Base-by-base conservation (phyloP, 2,329 filamentous ascomycete species). In the Colletotrichum destructivum region DNA sequence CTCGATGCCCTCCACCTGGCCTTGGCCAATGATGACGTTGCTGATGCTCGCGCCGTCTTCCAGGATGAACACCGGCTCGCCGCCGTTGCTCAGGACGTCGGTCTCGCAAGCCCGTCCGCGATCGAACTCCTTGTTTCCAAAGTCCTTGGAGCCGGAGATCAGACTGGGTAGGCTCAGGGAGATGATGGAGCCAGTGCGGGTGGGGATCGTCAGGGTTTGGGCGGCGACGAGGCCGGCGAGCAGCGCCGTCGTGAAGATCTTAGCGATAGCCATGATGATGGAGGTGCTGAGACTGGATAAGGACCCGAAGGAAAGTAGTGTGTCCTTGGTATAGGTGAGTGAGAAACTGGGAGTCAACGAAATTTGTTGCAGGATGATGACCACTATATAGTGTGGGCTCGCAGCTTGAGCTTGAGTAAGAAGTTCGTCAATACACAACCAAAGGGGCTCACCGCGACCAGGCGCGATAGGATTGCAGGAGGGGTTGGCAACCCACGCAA, bases 11-110 rank as follows among this genome's bases (percentile, higher is more conserved):
- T 87, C 86, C 44, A 83, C 81, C 72, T 87, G 81, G 70, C 84
- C 82, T n/a, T 81, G 81, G 26, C 87, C 86, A 65, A 88, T 88
- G 76, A 88, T 87, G 76, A 86, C 86, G 75, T 88, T 88, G 74
- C 82, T 84, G 35, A 88, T 78, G 35, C 82, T 86, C 38, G 83
- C 87, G 40, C 87, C 87, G 62, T 83, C 80, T 76, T 84, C 81
- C 62, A 89, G 80, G 72, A 86, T 81, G 82, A 89, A 89, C 77
- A 89, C 86, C 55, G 87, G 84, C 63, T 74, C 75, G 4, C 73
- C 75, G 35, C 69, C 71, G 63, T 71, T 71, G 3, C 68, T 75
- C 60, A 75, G 73, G 40, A 52, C 74, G 13, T 75, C 74, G 13
- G 62, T 72, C 56, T 74, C 66, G 51, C 74, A 76, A 11, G 54